Percentiles rank a stretch among this genome's conserved stretches.
Evolutionary conservation across 108 stramenopile species (phyloP).

Genomic region (Nitzschia sp.): DNA sequence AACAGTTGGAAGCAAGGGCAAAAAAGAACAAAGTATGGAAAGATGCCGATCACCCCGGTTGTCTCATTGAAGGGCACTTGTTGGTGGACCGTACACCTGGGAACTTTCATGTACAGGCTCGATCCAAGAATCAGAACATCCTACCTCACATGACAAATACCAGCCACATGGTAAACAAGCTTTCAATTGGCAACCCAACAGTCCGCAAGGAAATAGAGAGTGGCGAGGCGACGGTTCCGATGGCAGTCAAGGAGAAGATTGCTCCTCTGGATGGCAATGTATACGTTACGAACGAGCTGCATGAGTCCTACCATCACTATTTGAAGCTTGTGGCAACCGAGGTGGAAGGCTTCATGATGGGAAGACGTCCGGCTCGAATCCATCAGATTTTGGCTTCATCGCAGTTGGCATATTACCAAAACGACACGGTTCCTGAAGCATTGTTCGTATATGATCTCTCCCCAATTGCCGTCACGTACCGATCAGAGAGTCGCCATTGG

Average conservation of each 20-base stretch:
- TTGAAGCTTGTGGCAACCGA: conserved; percentile 78
- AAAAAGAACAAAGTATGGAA: conserved; percentile 31
- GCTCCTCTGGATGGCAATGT: conserved; percentile 79
- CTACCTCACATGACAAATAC: conserved; percentile 86
- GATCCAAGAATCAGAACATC: conserved; percentile 80
- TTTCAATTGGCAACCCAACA: conserved; percentile 75
- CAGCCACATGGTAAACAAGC: conserved; percentile 82
- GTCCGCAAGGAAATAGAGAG: conserved; percentile 12
- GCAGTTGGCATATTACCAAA: conserved; percentile 69
- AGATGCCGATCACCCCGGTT: conserved; percentile 80
- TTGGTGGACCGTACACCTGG: conserved; percentile 91
- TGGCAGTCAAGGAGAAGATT: conserved; percentile 31
- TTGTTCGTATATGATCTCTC: conserved; percentile 84
- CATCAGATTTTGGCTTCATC: conserved; percentile 72
- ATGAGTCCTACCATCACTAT: conserved; percentile 95
- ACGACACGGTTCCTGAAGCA: conserved; percentile 70
- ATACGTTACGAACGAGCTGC: conserved; percentile 68
- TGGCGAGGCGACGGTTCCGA: conserved; percentile 10
- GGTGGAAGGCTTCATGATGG: conserved; percentile 51
- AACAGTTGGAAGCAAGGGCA: conserved; percentile 22
- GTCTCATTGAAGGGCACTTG: conserved; percentile 66
- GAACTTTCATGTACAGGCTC: conserved; percentile 91
- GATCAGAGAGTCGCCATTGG: conserved; percentile 54
- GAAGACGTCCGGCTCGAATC: conserved; percentile 21
- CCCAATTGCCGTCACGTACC: conserved; percentile 80